Evolutionary conservation across 352 stramenopile species (phyloP), one percentile per base, ranked within the genome.

Genomic region (Globisporangium solare): DNA sequence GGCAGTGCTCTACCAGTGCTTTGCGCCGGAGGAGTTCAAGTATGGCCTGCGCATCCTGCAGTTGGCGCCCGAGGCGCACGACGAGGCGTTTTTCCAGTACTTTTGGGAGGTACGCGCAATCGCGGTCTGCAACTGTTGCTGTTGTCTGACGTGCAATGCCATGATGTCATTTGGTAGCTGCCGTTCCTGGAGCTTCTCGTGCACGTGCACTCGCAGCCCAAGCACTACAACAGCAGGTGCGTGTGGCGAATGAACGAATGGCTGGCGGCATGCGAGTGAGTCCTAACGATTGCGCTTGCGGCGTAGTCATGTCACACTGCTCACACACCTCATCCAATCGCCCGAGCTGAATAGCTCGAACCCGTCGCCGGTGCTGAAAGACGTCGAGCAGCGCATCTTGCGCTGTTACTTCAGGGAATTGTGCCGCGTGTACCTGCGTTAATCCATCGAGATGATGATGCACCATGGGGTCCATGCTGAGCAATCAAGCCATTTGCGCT

Each of bases 1-100:
- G n/a, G 79, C 84, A 15, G 82, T 94, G 56, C 64, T 94, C 14
- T 94, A 94, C 60, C 84, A 94, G 61, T 91, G 74, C 54, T 92
- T 94, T 68, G 66, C 78, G 22, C 61, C 72, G 8, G 84, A 94
- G 40, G 84, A 94, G 61, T 71, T 86, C 53, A 88, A 87, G 57
- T 94, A 92, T 47, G 84, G 84, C 1, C 71, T 94, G 27, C 84
- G 82, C 32, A 88, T 94, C 47, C 70, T 94, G 43, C 82, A 84
- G 39, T 58, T 84, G 21, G 59, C 81, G n/a, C 82, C 84, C 8
- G 77, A 89, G 54, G 71, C 69, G 7, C 82, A 92, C 58, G 80
- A 92, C 52, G 66, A 84, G 2, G 67, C 65, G 14, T 91, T 91
- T 58, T 94, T 92, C 52, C 84, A 94, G 77, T 92, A 91, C 62